These are phyloP conservation scores for Salix viminalis DNA, from an alignment of 345 rosid species.

Conservation along the genomic window DNA sequence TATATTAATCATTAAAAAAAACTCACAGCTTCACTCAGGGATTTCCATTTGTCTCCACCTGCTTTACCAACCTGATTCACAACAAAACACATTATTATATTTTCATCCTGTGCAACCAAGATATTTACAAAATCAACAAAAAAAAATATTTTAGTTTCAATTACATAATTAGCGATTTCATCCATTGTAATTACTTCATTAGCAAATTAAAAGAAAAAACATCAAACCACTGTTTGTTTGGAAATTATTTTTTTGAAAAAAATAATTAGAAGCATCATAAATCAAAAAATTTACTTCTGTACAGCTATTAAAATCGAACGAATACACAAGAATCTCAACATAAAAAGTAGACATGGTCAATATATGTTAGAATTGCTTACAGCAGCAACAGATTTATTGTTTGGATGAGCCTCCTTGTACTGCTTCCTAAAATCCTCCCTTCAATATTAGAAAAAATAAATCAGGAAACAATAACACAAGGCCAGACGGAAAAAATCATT, in stretches of 20 bases:
- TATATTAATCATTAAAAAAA: background rate
- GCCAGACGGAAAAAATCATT: background rate
- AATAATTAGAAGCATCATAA: background rate
- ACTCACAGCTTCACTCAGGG: conserved; percentile 59
- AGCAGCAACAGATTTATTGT: conserved; percentile 75
- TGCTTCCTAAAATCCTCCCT: conserved; percentile 75
- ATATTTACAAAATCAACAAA: too few species aligned
- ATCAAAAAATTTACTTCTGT: background rate
- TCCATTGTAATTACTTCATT: too few species aligned
- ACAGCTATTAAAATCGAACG: background rate
- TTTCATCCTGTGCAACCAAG: background rate
- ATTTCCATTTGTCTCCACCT: conserved; percentile 75
- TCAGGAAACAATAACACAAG: background rate
- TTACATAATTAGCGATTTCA: too few species aligned
- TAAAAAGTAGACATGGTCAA: too few species aligned
- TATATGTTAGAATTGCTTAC: conserved; percentile 27
- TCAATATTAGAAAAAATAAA: background rate
- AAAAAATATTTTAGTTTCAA: too few species aligned
- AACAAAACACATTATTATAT: background rate
- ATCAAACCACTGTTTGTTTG: background rate
- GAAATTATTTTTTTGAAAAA: too few species aligned
- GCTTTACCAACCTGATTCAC: conserved; percentile 69
- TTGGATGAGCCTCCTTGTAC: conserved; percentile 64
- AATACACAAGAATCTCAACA: background rate
- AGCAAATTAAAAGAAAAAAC: background rate